phyloP scores from a whole-genome alignment of 108 stramenopile genomes.

The Discostella stelligeroides region DNA sequence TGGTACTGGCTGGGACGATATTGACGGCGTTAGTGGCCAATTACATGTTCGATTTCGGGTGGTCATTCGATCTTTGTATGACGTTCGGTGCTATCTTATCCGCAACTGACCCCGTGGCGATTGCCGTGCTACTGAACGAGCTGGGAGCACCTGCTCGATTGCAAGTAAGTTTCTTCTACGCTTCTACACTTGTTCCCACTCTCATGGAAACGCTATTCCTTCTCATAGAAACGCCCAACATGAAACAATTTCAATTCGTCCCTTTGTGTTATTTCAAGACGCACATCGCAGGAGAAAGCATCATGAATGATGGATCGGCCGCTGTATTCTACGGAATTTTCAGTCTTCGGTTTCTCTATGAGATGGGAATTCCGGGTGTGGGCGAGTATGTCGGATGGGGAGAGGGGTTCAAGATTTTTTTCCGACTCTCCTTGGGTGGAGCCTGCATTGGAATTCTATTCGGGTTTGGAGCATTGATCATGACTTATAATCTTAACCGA shows the following conservation, averaged over 20 bases:
- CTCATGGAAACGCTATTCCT: background rate
- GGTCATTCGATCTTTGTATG: conserved; percentile 66
- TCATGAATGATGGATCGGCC: conserved; percentile 91
- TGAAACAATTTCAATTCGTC: background rate
- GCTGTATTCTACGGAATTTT: conserved; percentile 93
- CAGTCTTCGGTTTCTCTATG: conserved; percentile 48
- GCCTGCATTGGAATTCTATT: conserved; percentile 71
- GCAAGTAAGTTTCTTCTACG: conserved; percentile 1
- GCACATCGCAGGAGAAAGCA: conserved; percentile 78
- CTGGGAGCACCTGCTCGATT: conserved; percentile 72
- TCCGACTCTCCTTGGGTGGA: conserved; percentile 80
- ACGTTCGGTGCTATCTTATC: conserved; percentile 86
- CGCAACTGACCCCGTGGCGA: conserved; percentile 95
- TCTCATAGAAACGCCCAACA: too few species aligned
- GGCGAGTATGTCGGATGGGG: conserved; percentile 54
- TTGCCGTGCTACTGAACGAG: conserved; percentile 74
- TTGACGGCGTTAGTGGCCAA: conserved; percentile 62
- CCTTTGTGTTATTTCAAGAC: conserved; percentile 45
- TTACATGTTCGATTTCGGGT: conserved; percentile 71
- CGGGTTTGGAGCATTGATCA: conserved; percentile 50
- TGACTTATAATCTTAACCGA: conserved; percentile 56
- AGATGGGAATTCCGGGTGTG: conserved; percentile 46
- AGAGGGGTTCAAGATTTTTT: conserved; percentile 63
- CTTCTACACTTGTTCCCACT: too few species aligned
- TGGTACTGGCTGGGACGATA: conserved; percentile 70